Evolutionary conservation across 2,329 filamentous ascomycete species (phyloP), one percentile per base, ranked within the genome.

Genomic region (Neocatenulostroma microsporum): DNA sequence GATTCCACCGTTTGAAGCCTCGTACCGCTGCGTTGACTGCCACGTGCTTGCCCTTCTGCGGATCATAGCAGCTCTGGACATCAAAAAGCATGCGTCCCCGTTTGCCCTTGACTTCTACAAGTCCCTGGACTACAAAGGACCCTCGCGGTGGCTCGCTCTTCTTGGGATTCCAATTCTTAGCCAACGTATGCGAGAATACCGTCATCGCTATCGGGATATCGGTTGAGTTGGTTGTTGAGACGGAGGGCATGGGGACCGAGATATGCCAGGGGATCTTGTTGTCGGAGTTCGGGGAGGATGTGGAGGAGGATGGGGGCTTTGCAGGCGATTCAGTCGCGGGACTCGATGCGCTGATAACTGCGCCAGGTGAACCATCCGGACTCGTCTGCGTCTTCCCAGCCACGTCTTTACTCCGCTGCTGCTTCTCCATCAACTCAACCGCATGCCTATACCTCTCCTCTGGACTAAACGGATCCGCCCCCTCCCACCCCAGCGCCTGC

Each of bases 61-160:
- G 66, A 39, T 72, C 66, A 43, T 71, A 73, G 4, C 54, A 58
- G 4, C 58, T 63, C 8, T 49, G 41, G 2, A 72, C 63, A 39
- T 69, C 66, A n/a, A 71, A 42, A 4, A 63, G 61, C 38, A 64
- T 46, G 27, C 54, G 56, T 1, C 62, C 66, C 30, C 53, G 57
- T 7, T 54, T 48, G 5, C 68, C 68, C 12, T 58, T 51, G 3
- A 72, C 47, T 39, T 71, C 66, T 2, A 73, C 54, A 21, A 70
- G 37, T 4, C 68, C 69, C 2, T 56, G 51, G 10, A 72, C 60
- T 0, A 64, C 41, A 34, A 71, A 61, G 3, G 57, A 59, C 3
- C 69, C 69, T 10, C 67, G 58, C 4, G 69, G 67, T 1, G 62
- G 51, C 23, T 63, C 57, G 5, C 51, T 37, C 17, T 51, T 53